Evolutionary conservation across 306 rosid genomes (phyloP).

Genomic region (Trifolium subterraneum): DNA sequence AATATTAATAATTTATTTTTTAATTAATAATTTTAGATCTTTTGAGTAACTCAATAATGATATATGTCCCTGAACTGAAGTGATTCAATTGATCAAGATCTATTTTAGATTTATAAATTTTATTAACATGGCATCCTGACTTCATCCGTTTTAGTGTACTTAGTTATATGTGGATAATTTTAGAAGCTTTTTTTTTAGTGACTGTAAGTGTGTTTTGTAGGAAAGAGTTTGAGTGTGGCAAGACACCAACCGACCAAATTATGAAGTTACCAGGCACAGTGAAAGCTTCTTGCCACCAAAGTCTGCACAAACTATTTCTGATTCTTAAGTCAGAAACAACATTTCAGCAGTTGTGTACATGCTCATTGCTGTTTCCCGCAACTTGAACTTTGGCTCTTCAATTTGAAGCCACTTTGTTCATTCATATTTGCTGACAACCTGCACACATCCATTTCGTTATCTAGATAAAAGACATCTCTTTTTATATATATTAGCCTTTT

Average conservation of each 20-base stretch:
- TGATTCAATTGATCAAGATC: constrained; percentile 18
- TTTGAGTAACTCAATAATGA: constrained; percentile 29
- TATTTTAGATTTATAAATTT: constrained; percentile 40
- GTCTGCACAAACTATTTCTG: constrained; percentile 64
- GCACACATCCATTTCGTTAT: constrained; percentile 93
- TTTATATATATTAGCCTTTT: constrained; percentile 48
- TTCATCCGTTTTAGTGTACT: constrained; percentile 34
- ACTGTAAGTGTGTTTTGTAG: constrained; percentile 37
- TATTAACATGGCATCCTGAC: constrained; percentile 34
- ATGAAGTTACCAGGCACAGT: constrained; percentile 94
- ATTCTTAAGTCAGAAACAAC: constrained; percentile 70
- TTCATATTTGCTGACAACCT: constrained; percentile 87
- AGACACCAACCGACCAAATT: constrained; percentile 87
- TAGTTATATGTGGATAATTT: constrained; percentile 37
- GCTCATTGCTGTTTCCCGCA: constrained; percentile 88
- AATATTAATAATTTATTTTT: constrained; percentile 29
- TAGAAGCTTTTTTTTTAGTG: constrained; percentile 29
- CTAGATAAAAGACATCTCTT: constrained; percentile 69
- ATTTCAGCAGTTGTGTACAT: constrained; percentile 85
- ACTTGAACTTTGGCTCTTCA: constrained; percentile 92
- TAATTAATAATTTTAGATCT: constrained; percentile 25
- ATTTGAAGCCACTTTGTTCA: constrained; percentile 89
- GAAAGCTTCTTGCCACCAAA: constrained; percentile 83
- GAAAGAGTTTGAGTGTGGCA: constrained; percentile 59
- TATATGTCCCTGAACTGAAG: constrained; percentile 16